Evolutionary conservation across 2,329 filamentous ascomycete genomes (phyloP), one percentile per base, ranked within the genome.

Genomic region (Aureobasidium melanogenum): DNA sequence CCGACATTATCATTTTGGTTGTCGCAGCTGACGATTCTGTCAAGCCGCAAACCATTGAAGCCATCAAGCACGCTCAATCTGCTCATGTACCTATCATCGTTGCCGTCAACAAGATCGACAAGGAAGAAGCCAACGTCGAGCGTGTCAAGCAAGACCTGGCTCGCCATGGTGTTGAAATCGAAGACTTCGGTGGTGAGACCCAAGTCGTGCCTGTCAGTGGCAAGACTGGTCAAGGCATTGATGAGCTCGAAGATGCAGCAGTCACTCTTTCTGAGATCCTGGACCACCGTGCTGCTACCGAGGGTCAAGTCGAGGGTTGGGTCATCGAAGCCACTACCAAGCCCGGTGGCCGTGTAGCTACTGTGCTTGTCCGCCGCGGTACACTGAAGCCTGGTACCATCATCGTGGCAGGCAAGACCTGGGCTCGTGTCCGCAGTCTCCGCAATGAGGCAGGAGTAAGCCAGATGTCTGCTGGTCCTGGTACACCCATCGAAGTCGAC

Each of bases 11-110:
- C 15, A 88, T 99, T 44, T 78, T 99, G 22, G 94, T 99, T 0
- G 93, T 99, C 24, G 94, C 94, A 7, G 93, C 93, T 9, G 94
- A 99, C 71, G 95, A 99, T 72, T 94, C 91, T 71, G 93, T 99
- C 67, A 99, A 94, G 79, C 94, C 94, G 3, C 94, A 99, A 71
- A 99, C 95, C 0, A 79, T 97, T 2, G 94, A 99, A 77, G 94
- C 94, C 6, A 86, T 99, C 71, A 97, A 95, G 74, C 94, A 99
- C 72, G 93, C 94, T 8, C 88, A 87, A 61, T 81, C 84, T 32
- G 90, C 94, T 55, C 88, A 88, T 64, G 94, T 97, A 0, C 93
- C 94, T 5, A 93, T 99, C 54, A 96, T 99, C 62, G 94, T 99
- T 55, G 95, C 95, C 17, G 93, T 97, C 76, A 99, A 94, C 79